Conservation (phyloP, 495 filamentous ascomycete genomes). For the Mycothermus thermophilus region DNA sequence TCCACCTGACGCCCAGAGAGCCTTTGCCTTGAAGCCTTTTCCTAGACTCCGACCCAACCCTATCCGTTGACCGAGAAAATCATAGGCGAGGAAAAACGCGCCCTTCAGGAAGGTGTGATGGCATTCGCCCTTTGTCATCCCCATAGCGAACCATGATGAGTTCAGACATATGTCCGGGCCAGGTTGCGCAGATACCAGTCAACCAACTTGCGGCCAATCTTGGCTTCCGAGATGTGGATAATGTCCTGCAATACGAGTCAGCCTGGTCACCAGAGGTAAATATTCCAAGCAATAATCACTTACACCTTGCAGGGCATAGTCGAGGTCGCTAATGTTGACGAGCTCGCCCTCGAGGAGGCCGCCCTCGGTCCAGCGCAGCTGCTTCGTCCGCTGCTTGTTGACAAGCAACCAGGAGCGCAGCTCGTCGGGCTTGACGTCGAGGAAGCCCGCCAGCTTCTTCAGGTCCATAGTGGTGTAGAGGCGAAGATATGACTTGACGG, state of each 20-base stretch:
- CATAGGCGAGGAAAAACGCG: too few relatives aligned
- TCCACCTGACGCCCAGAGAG: too few relatives aligned
- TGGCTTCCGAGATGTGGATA: slow-evolving; percentile 96
- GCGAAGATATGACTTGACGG: slow-evolving; percentile 92
- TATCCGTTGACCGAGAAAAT: too few relatives aligned
- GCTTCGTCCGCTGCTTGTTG: slow-evolving; percentile 95
- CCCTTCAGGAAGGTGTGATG: too few relatives aligned
- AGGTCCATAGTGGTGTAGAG: slow-evolving; percentile 99
- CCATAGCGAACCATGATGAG: too few relatives aligned
- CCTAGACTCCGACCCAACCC: too few relatives aligned
- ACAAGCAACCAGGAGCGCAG: slow-evolving; percentile 81
- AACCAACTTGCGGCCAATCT: slow-evolving; percentile 89
- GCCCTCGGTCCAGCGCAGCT: slow-evolving; percentile 86
- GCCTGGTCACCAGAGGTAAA: slow-evolving; percentile 4
- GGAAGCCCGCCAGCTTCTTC: slow-evolving; percentile 93
- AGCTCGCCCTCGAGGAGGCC: slow-evolving; percentile 83
- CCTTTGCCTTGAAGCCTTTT: too few relatives aligned
- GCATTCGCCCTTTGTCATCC: too few relatives aligned
- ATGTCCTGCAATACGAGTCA: slow-evolving; percentile 47
- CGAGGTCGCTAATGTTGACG: slow-evolving; percentile 79
- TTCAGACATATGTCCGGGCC: slow-evolving; percentile 62
- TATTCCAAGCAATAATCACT: slow-evolving; percentile 21
- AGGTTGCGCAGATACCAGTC: slow-evolving; percentile 99
- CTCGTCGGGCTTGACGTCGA: slow-evolving; percentile 87
- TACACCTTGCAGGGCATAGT: slow-evolving; percentile 90